Conservation (phyloP, 2,329 filamentous ascomycete genomes). For the Fusarium secorum region DNA sequence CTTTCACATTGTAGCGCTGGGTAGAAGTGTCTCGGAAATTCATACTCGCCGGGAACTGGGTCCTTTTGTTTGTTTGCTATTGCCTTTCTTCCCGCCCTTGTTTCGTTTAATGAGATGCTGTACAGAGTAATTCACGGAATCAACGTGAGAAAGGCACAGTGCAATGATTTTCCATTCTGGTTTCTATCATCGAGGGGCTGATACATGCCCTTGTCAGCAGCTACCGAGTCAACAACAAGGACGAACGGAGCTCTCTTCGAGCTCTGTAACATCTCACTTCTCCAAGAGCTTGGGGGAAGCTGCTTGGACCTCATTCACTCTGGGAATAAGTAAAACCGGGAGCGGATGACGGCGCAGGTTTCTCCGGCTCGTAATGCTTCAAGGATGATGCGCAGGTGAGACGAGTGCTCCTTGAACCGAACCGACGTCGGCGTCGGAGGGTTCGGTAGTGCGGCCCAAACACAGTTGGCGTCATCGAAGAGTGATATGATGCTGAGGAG, state of each 20-base stretch:
- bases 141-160: not conserved
- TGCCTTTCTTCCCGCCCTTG: not conserved
- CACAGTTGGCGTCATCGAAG: constrained; percentile 31
- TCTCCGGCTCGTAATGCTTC: constrained; percentile 21
- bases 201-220: constrained; percentile 11
- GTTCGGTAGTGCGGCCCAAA: not conserved
- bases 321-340: not conserved
- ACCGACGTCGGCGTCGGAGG: constrained; percentile 18
- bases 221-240: constrained; percentile 19
- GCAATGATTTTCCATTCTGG: not conserved
- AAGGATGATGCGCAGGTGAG: constrained; percentile 6
- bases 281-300: constrained; percentile 9
- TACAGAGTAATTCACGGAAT: not conserved
- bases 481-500: constrained; percentile 14
- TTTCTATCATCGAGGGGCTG: not conserved
- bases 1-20: constrained; percentile 2
- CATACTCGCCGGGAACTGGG: not conserved
- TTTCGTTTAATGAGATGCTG: not conserved
- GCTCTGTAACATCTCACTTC: constrained; percentile 32
- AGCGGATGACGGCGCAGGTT: constrained; percentile 23
- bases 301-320: constrained; percentile 19
- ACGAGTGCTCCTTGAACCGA: constrained; percentile 4
- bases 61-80: constrained; percentile 9
- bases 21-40: constrained; percentile 13
- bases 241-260: constrained; percentile 19